Percentiles rank a stretch among this genome's conserved stretches.
Conservation (phyloP, 495 filamentous ascomycete genomes). For the Neurospora sp. region DNA sequence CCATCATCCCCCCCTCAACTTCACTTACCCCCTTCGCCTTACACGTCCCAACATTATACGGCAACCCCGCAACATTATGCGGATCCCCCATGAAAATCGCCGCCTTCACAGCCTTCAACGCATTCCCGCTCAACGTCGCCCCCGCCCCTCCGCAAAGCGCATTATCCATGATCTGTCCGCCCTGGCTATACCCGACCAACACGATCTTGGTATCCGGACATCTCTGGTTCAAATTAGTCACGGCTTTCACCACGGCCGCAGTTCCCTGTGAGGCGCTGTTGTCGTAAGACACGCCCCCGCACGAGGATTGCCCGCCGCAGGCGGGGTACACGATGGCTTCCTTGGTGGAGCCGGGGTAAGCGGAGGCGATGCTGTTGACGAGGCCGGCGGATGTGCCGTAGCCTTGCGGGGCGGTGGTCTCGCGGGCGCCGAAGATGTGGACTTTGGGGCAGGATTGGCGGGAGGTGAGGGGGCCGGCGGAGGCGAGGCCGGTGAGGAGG, state of each 20-base stretch:
- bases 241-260: constrained; percentile 42
- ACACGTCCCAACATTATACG: constrained; percentile 55
- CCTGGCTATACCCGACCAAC: constrained; percentile 54
- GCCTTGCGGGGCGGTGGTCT: constrained; percentile 48
- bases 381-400: constrained; percentile 44
- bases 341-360: constrained; percentile 43
- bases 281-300: constrained; percentile 44
- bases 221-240: constrained; percentile 41
- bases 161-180: constrained; percentile 54
- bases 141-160: constrained; percentile 51
- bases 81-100: constrained; percentile 58
- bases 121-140: constrained; percentile 36
- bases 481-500: constrained; percentile 17
- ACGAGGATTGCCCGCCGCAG: constrained; percentile 43
- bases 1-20: background rate
- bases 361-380: constrained; percentile 42
- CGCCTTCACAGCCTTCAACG: constrained; percentile 38
- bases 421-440: constrained; percentile 55
- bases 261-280: constrained; percentile 43
- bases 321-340: constrained; percentile 53
- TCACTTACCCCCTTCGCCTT: constrained; percentile 43
- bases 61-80: constrained; percentile 38
- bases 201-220: constrained; percentile 51
- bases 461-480: constrained; percentile 14
- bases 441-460: constrained; percentile 39